Evolutionary conservation across 441 rosid species (phyloP).

Genomic region (Melastoma candidum): DNA sequence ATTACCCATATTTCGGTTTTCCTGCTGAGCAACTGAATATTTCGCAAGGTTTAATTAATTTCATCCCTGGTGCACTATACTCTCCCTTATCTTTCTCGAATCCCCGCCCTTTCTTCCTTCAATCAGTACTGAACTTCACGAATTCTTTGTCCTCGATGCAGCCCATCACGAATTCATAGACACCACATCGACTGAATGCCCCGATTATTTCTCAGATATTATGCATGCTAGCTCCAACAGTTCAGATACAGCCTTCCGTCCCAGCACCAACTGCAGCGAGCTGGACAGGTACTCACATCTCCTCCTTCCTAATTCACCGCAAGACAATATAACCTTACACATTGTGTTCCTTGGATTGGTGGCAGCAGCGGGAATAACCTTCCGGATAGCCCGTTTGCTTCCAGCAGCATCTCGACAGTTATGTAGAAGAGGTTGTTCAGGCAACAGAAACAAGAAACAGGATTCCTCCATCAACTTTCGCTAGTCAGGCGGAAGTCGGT

Average conservation of each 20-base stretch:
- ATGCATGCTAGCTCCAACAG: conserved; percentile 39
- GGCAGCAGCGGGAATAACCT: conserved; percentile 55
- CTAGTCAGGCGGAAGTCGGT: too few relatives aligned
- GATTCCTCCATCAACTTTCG: too few relatives aligned
- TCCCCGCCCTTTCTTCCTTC: background rate
- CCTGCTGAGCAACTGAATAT: conserved; percentile 29
- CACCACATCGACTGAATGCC: conserved; percentile 30
- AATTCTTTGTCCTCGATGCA: conserved; percentile 3
- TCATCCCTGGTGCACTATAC: too few relatives aligned
- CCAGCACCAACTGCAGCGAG: conserved; percentile 33
- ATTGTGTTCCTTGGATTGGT: background rate
- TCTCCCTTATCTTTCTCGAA: background rate
- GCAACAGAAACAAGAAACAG: background rate
- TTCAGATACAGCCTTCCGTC: conserved; percentile 32
- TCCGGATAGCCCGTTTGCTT: conserved; percentile 89
- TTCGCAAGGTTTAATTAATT: background rate
- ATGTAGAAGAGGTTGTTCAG: conserved; percentile 28
- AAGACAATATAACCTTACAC: background rate
- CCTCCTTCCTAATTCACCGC: background rate
- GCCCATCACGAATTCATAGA: conserved; percentile 32
- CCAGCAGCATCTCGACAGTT: conserved; percentile 53
- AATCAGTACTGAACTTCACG: too few relatives aligned
- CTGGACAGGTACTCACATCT: conserved; percentile 43
- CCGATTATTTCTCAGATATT: conserved; percentile 45
- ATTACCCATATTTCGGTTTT: conserved; percentile 38